A percentile compares a stretch with the other conserved stretches of the same genome.
Conservation (phyloP, 371 early-diverging fungal genomes). For the Rhizopus microsporus region DNA sequence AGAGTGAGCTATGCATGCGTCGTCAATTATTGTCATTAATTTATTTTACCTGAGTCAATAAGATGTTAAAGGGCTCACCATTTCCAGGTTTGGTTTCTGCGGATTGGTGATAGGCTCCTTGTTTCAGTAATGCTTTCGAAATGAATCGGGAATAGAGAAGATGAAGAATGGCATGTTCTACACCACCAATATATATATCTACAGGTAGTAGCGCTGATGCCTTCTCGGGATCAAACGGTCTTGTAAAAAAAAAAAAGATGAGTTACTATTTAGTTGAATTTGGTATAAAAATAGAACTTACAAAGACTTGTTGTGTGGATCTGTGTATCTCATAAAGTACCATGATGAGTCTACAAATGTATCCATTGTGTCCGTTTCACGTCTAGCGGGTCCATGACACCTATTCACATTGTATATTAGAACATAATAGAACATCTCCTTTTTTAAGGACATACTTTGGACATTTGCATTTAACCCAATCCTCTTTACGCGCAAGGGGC, state of each 20-base stretch:
- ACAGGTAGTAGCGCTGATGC: conserved; percentile 78
- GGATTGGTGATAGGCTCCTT: conserved; percentile 42
- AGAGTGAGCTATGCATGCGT: neutral
- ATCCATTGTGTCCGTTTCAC: conserved; percentile 95
- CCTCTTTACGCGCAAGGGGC: conserved; percentile 60
- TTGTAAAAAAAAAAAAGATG: conserved; percentile 18
- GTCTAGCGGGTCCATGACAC: conserved; percentile 71
- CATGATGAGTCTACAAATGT: conserved; percentile 97
- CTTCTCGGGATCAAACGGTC: conserved; percentile 61
- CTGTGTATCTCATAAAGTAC: conserved; percentile 89
- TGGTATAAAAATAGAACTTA: conserved; percentile 20
- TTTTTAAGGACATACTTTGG: conserved; percentile 62
- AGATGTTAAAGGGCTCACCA: conserved; percentile 83
- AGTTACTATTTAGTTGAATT: neutral
- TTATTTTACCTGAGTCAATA: conserved; percentile 76
- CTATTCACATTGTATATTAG: conserved; percentile 25
- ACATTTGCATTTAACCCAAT: conserved; percentile 70
- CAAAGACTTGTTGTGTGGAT: conserved; percentile 67
- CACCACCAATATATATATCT: conserved; percentile 92
- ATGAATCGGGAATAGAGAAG: conserved; percentile 94
- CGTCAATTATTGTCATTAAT: conserved; percentile 4
- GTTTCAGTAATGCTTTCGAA: conserved; percentile 74
- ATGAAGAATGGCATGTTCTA: conserved; percentile 94
- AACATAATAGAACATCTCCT: neutral
- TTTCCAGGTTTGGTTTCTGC: conserved; percentile 46